phyloP scores from a whole-genome alignment of 2,329 filamentous ascomycete species.

The Penicillium capsulatum region DNA sequence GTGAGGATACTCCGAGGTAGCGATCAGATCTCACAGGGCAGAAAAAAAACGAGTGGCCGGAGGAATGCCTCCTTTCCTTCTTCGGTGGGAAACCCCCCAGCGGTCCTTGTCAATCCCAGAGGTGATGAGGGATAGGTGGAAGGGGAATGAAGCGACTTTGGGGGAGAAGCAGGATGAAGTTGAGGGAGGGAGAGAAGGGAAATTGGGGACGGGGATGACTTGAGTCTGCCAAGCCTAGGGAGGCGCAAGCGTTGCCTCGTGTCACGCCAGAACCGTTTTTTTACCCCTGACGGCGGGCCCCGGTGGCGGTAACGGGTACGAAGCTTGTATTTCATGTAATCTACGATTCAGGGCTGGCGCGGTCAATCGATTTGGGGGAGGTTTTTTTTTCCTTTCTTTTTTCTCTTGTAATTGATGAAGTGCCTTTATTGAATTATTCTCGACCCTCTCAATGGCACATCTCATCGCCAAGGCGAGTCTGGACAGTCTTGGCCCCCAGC shows the following conservation, averaged over 20 bases:
- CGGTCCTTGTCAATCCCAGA: constrained; percentile 30
- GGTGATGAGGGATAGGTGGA: constrained; percentile 28
- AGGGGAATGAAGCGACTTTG: constrained; percentile 21
- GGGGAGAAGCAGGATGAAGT: constrained; percentile 13
- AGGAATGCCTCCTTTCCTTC: constrained; percentile 41
- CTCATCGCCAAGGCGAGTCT: too few species aligned
- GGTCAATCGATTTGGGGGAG: not conserved
- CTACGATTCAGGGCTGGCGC: too few species aligned
- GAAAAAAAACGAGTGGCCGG: constrained; percentile 40
- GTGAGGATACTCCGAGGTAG: constrained; percentile 1
- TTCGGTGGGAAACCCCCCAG: constrained; percentile 20
- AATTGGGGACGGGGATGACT: constrained; percentile 27
- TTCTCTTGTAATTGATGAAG: not conserved
- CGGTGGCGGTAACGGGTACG: constrained; percentile 11
- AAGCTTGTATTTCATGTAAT: constrained; percentile 3
- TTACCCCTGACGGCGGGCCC: constrained; percentile 13
- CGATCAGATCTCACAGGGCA: constrained; percentile 14
- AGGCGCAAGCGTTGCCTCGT: constrained; percentile 31
- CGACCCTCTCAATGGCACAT: too few species aligned
- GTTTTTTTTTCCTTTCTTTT: not conserved
- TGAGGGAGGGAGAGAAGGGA: constrained; percentile 12
- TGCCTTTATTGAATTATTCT: not conserved
- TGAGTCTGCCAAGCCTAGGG: constrained; percentile 33
- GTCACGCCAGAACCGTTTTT: constrained; percentile 26
- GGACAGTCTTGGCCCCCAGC: too few species aligned